Conservation (phyloP, 2,329 filamentous ascomycete genomes). For the Mollisiaceae sp. region DNA sequence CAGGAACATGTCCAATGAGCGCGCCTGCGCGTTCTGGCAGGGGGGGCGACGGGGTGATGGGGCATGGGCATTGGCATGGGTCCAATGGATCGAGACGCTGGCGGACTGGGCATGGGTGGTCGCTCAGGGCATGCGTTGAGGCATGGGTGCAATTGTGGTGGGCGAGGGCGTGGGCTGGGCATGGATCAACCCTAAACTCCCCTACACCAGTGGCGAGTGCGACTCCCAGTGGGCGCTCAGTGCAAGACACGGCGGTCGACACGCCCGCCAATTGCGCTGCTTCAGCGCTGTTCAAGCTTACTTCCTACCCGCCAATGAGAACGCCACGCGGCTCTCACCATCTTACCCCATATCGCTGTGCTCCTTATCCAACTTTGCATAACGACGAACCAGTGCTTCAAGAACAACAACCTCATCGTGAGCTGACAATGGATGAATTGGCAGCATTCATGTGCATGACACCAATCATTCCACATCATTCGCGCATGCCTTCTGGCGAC, state of each 20-base stretch:
- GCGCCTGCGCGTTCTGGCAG: neutral
- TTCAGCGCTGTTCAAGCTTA: neutral
- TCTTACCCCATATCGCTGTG: neutral
- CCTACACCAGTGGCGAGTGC: too few relatives aligned
- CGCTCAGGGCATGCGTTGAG: neutral
- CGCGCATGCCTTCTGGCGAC: neutral
- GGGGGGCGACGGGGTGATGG: neutral
- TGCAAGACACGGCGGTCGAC: neutral
- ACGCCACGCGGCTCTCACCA: neutral
- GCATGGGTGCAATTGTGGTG: neutral
- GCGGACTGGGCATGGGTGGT: neutral
- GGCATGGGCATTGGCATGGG: neutral
- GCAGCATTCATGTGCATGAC: neutral
- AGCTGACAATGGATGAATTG: neutral
- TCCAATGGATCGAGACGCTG: neutral
- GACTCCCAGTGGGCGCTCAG: neutral
- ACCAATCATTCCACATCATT: neutral
- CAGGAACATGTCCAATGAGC: constrained; percentile 6
- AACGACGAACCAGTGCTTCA: neutral
- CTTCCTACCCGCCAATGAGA: constrained; percentile 3
- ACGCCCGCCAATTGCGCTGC: neutral
- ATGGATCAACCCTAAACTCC: neutral
- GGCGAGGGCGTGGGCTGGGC: neutral
- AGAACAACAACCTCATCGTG: neutral
- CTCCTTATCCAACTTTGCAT: neutral